A percentile compares a stretch with the other conserved stretches of the same genome.
Conservation (phyloP, 176 grass and related monocot species). For the Juncus inflexus region DNA sequence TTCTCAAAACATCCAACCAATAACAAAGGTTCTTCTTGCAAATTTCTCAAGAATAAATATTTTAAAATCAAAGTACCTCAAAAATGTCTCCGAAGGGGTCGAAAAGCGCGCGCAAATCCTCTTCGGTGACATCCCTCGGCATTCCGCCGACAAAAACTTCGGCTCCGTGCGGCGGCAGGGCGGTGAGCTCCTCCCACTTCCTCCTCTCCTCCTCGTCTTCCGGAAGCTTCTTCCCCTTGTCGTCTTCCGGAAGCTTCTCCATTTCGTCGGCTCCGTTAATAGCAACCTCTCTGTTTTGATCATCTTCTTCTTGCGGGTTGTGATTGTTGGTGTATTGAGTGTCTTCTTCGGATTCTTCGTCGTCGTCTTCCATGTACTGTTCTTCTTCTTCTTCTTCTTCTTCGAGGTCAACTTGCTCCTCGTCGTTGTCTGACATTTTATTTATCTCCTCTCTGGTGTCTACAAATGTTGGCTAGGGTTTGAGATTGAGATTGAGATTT, state of each 20-base stretch:
- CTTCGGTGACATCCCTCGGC: conserved; percentile 57
- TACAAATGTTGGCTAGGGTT: conserved; percentile 23
- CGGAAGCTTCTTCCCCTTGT: conserved; percentile 14
- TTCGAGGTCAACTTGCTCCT: conserved; percentile 95
- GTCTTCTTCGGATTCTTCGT: conserved; percentile 36
- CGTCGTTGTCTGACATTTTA: conserved; percentile 59
- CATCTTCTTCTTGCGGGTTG: conserved; percentile 49
- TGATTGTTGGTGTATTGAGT: background rate
- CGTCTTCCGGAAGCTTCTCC: conserved; percentile 22
- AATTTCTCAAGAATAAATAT: no score
- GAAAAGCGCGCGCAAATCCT: conserved; percentile 67
- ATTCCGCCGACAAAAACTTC: conserved; percentile 93
- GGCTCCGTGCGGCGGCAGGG: conserved; percentile 66
- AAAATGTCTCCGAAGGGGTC: conserved; percentile 67
- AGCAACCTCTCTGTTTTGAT: conserved; percentile 19
- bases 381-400: conserved; percentile 78
- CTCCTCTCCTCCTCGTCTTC: conserved; percentile 66
- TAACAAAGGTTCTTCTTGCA: no score
- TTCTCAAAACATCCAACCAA: no score
- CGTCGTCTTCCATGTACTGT: conserved; percentile 68
- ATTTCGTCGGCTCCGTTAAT: conserved; percentile 25
- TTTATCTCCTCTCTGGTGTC: background rate
- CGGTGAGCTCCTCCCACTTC: conserved; percentile 75
- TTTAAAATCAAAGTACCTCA: conserved; percentile 39
- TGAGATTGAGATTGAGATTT: conserved; percentile 1